Evolutionary conservation across 83 land plant species (phyloP).

Genomic region (Thuja plicata): DNA sequence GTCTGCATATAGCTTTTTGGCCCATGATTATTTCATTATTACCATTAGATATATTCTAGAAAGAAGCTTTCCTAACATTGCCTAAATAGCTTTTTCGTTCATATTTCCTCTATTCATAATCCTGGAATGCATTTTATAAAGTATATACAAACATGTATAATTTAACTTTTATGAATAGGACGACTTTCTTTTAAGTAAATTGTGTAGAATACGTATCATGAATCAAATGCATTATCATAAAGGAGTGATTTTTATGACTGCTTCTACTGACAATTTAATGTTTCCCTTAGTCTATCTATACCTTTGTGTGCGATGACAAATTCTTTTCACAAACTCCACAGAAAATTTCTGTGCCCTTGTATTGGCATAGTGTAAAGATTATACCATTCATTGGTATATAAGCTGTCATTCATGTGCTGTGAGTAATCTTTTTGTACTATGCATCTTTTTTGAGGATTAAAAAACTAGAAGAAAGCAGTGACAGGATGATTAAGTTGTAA

Average conservation of each 20-base stretch:
- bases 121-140: background rate
- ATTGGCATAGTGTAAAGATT: background rate
- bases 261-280: background rate
- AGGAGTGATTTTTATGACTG: background rate
- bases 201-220: background rate
- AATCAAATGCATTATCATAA: background rate
- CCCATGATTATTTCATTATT: background rate
- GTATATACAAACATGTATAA: background rate
- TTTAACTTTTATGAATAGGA: background rate
- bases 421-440: background rate
- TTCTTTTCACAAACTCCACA: background rate
- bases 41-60: background rate
- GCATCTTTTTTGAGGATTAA: background rate
- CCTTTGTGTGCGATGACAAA: background rate
- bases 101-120: background rate
- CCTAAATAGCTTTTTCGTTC: background rate
- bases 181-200: background rate
- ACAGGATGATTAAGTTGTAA: background rate
- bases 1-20: background rate
- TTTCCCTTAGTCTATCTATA: background rate
- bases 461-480: background rate
- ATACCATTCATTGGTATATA: background rate
- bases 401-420: background rate
- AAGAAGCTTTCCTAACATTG: background rate
- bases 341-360: background rate